Evolutionary conservation across 331 rosid species (phyloP), one percentile per base, ranked within the genome.

Genomic region (Quercus tomentella): DNA sequence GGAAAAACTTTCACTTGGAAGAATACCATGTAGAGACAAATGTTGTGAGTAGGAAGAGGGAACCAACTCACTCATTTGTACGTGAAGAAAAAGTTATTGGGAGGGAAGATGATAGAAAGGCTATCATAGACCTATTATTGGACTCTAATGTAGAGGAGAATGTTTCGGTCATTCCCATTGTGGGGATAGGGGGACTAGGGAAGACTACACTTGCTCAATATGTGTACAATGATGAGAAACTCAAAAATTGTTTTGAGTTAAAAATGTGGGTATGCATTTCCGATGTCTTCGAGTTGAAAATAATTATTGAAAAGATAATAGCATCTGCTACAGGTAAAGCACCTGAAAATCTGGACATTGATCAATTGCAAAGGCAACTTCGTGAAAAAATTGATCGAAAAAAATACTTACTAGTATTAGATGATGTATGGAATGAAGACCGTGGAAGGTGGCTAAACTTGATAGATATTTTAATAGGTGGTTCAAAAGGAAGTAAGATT

Each of bases 161-260:
- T 74, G 20, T 69, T 76, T 60, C 37, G 22, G 73, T 76, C 49
- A 68, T 81, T 57, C 80, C 84, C 70, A 23, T 81, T 49, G 68
- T 49, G 43, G 83, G 79, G 41, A 54, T 80, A 0, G 83, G 83
- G 21, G 83, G 79, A 1, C 12, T 80, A 43, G 83, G 83, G 26
- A 80, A 80, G 61, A 80, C 79, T 1, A 22, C 75, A 31, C 83
- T 80, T 54, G 79, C 73, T 18, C 3, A 43, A 43, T 43, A 2
- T 43, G 52, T 10, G 52, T 43, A 8, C 0, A 43, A 43, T 11
- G 4, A 43, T 43, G 58, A 60, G 8, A 6, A 31, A 33, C 25
- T 76, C 1, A 17, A 70, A 35, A 69, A 5, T 4, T 20, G 11
- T 25, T 81, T 81, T 81, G 77, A 70, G 11, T 57, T 60, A 22